Evolutionary conservation across 164 flowering plant genomes (phyloP), one percentile per base, ranked within the genome.

Genomic region (Echeveria elegans): DNA sequence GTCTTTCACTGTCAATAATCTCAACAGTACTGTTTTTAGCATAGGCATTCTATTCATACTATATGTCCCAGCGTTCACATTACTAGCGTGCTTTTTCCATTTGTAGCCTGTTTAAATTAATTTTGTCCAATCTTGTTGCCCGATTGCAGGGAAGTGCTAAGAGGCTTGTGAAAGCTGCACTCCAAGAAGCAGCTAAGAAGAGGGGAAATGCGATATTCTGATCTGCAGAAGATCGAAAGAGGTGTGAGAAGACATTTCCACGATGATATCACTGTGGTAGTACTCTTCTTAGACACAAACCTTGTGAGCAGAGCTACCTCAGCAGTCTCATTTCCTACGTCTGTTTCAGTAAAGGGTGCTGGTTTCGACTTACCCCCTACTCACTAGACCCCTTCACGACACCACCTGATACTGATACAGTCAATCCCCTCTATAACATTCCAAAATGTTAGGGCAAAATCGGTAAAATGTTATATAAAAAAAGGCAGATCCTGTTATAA

Each of bases 171-270:
- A 56, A 28, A n/a, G 61, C 61, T 56, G 61, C 61, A 5, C 61
- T 56, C 15, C 18, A 56, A 28, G 32, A 28, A 12, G 61, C 61
- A 5, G 61, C 61, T 14, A 56, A 56, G 18, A 56, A 56, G 61
- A 56, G 61, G 61, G 61, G 61, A 56, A 56, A 56, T 56, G 32
- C 61, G 61, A 14, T 56, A 56, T 56, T 56, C 61, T 26, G 61
- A 56, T 15, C 61, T 56, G 61, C 26, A 26, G 32, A 56, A 56
- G 61, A 56, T 56, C 6, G 61, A 56, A 23, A 26, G 61, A 56
- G 61, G 61, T 12, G 61, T 56, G 7, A 56, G 61, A 56, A 28
- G 61, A 19, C 61, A 56, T 56, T 56, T 56, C 61, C 61, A 56
- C 8, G 61, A 56, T 56, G 61, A 56, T 29, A 56, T 56, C 32